phyloP scores from a whole-genome alignment of 345 rosid species.

The Arabidopsis thaliana region DNA sequence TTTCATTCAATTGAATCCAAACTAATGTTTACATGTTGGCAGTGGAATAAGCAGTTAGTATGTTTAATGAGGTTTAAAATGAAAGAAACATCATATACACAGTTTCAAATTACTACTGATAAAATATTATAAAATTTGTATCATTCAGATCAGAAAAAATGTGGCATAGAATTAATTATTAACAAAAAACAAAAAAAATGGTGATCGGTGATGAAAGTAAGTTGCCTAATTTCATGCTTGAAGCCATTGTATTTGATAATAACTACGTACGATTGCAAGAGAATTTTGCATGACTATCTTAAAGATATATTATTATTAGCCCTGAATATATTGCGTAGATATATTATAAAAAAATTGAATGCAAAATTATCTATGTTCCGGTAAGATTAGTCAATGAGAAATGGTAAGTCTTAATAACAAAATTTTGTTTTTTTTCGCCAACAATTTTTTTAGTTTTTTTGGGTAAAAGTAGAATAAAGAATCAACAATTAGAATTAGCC shows the following conservation, averaged over 20 bases:
- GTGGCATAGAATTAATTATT: not conserved
- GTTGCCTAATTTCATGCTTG: not conserved
- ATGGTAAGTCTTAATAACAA: not conserved
- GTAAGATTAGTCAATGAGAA: not conserved
- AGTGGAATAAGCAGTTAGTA: not conserved
- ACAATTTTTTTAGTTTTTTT: no score
- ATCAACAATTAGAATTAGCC: not conserved
- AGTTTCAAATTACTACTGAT: no score
- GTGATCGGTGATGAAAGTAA: not conserved
- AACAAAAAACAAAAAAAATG: not conserved
- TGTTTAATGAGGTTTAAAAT: not conserved
- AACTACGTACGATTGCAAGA: not conserved
- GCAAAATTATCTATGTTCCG: not conserved
- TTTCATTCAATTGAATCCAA: not conserved
- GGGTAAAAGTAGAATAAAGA: no score
- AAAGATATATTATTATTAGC: no score
- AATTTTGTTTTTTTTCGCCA: no score
- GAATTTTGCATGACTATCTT: no score
- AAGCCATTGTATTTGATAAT: not conserved
- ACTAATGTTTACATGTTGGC: slow-evolving; percentile 5
- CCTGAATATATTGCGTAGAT: no score
- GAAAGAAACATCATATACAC: not conserved
- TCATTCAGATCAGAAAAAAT: not conserved
- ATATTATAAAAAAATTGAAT: not conserved
- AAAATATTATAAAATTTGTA: not conserved